Conservation (phyloP, 2,329 filamentous ascomycete genomes). For the Xylariaceae sp. region DNA sequence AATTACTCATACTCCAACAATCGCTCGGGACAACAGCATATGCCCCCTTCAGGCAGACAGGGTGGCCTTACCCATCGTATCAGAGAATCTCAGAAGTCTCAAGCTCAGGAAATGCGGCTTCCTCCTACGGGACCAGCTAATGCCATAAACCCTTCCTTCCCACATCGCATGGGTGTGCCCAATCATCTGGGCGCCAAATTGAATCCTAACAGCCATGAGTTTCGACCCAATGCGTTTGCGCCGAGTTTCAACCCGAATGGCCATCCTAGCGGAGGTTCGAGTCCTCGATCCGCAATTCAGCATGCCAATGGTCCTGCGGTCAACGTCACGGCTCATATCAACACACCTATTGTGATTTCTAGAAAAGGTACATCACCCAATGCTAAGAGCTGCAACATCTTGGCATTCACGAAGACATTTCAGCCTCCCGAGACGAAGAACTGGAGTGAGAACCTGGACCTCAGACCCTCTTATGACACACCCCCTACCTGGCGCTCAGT, state of each 20-base stretch:
- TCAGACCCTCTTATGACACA: slow-evolving; percentile 80
- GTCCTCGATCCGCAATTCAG: slow-evolving; percentile 60
- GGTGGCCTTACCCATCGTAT: slow-evolving; percentile 48
- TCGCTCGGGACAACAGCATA: slow-evolving; percentile 41
- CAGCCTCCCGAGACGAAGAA: slow-evolving; percentile 51
- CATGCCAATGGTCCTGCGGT: slow-evolving; percentile 35
- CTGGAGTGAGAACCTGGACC: slow-evolving; percentile 72
- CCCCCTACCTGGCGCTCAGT: slow-evolving; percentile 75
- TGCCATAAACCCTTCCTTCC: slow-evolving; percentile 46
- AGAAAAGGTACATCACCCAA: slow-evolving; percentile 70
- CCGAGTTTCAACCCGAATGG: slow-evolving; percentile 71
- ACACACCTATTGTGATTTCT: slow-evolving; percentile 48
- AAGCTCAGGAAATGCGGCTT: slow-evolving; percentile 56
- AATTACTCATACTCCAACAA: slow-evolving; percentile 46
- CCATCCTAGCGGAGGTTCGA: slow-evolving; percentile 62
- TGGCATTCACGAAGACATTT: slow-evolving; percentile 50
- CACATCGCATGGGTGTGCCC: slow-evolving; percentile 48
- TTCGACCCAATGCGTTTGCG: slow-evolving; percentile 78
- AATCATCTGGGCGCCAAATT: slow-evolving; percentile 51
- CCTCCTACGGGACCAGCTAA: slow-evolving; percentile 70
- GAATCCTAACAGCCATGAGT: slow-evolving; percentile 68
- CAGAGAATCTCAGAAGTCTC: slow-evolving; percentile 48
- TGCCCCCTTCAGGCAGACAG: slow-evolving; percentile 37
- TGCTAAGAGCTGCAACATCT: slow-evolving; percentile 60
- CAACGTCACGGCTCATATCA: slow-evolving; percentile 26